These are phyloP conservation scores for Colletotrichum sojae DNA, from an alignment of 2,329 filamentous ascomycete genomes.

Conservation along the genomic window DNA sequence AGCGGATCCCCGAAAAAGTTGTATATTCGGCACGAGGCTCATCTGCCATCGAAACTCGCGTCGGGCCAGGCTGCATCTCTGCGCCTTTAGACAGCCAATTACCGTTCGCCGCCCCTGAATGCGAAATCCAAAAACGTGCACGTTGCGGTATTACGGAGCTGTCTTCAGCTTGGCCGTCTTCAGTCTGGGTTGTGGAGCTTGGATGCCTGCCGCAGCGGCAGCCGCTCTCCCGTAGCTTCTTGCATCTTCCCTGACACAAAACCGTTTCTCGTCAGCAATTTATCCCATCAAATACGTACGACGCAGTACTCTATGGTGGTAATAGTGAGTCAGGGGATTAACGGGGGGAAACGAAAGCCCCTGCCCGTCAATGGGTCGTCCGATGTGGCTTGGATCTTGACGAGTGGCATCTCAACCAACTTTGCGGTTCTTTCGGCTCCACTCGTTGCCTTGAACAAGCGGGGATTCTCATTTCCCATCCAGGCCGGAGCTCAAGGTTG, in stretches of 20 bases:
- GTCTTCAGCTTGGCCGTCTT: conserved; percentile 5
- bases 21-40: conserved; percentile 32
- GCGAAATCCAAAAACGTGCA: not conserved
- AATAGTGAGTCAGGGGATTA: conserved; percentile 11
- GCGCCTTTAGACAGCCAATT: not conserved
- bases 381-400: conserved; percentile 30
- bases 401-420: conserved; percentile 25
- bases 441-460: conserved; percentile 23
- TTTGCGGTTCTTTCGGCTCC: conserved; percentile 18
- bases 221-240: not conserved
- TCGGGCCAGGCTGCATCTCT: not conserved
- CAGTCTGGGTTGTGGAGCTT: not conserved
- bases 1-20: conserved; percentile 23
- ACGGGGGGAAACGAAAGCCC: conserved; percentile 5
- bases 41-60: conserved; percentile 32
- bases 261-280: not conserved
- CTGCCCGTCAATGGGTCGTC: conserved; percentile 27
- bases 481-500: conserved; percentile 22
- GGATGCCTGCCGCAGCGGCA: not conserved
- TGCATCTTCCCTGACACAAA: not conserved
- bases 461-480: conserved; percentile 36
- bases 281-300: not conserved
- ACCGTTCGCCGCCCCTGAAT: not conserved
- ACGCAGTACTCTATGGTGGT: not conserved
- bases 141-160: not conserved